Percentiles rank a stretch among this genome's conserved stretches.
phyloP scores from a whole-genome alignment of 164 flowering plant genomes.

The Sextonia rubra region DNA sequence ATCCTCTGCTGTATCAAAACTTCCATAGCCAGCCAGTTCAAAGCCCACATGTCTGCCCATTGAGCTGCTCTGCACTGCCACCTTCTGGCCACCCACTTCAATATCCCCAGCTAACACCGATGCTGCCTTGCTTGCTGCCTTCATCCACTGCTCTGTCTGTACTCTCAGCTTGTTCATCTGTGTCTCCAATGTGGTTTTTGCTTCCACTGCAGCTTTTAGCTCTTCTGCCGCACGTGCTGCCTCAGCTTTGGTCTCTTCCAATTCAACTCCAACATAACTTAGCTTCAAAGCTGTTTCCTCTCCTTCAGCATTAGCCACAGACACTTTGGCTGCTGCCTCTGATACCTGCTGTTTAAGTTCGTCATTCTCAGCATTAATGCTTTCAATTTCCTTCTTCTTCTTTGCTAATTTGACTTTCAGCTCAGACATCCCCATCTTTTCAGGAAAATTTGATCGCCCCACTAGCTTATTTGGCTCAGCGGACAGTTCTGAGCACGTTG shows the following conservation, averaged over 20 bases:
- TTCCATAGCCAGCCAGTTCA: slow-evolving; percentile 31
- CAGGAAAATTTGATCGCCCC: slow-evolving; percentile 8
- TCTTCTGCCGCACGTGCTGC: slow-evolving; percentile 42
- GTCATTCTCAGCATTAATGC: slow-evolving; percentile 36
- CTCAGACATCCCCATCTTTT: slow-evolving; percentile 36
- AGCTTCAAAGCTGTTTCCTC: slow-evolving; percentile 35
- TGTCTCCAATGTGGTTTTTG: slow-evolving; percentile 55
- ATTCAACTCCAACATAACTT: slow-evolving; percentile 30
- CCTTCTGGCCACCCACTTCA: slow-evolving; percentile 44
- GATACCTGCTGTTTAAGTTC: slow-evolving; percentile 32
- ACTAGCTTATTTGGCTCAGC: slow-evolving; percentile 18
- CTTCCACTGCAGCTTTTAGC: slow-evolving; percentile 51
- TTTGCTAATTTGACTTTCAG: slow-evolving; percentile 42
- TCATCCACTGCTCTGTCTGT: slow-evolving; percentile 94
- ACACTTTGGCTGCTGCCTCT: slow-evolving; percentile 29
- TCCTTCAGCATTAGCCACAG: slow-evolving; percentile 32
- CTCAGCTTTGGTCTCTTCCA: slow-evolving; percentile 19
- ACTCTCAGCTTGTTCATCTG: slow-evolving; percentile 80
- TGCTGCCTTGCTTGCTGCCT: slow-evolving; percentile 94
- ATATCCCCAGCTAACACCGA: slow-evolving; percentile 51
- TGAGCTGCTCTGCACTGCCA: slow-evolving; percentile 56
- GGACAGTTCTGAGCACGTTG: slow-evolving; percentile 17
- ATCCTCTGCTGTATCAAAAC: slow-evolving; percentile 55
- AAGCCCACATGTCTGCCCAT: slow-evolving; percentile 42
- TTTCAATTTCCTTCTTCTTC: slow-evolving; percentile 42